Evolutionary conservation across 139 green algal genomes (phyloP).

Genomic region (Chlorella sp.): DNA sequence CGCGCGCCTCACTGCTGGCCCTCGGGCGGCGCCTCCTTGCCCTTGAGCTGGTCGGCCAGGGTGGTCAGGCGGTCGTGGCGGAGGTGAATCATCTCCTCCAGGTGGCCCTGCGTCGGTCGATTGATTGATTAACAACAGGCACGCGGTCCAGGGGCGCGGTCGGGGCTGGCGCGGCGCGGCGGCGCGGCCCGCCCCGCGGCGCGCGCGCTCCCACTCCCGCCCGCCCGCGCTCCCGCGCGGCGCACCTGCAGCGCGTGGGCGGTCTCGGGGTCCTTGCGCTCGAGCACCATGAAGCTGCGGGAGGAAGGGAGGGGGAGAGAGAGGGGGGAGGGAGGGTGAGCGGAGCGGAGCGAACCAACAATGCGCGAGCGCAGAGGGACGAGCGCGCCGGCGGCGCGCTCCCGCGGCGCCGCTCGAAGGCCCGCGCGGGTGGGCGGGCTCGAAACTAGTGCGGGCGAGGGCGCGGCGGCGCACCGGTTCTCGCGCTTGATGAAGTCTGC

Average conservation of each 20-base stretch:
- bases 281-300: constrained; percentile 42
- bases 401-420: neutral
- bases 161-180: neutral
- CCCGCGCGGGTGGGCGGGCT: neutral
- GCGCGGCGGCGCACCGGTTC: constrained; percentile 36
- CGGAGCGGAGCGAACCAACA: neutral
- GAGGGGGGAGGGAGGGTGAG: neutral
- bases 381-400: no score
- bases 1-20: no score
- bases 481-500: constrained; percentile 47
- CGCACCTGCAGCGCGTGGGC: constrained; percentile 38
- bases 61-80: constrained; percentile 7
- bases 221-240: no score
- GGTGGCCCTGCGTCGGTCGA: no score
- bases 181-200: neutral
- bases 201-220: constrained; percentile 21
- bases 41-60: neutral
- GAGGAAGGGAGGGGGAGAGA: neutral
- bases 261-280: constrained; percentile 39
- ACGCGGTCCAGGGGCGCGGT: no score
- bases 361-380: neutral
- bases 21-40: neutral
- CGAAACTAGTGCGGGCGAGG: neutral
- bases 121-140: no score
- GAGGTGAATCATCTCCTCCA: constrained; percentile 13